Percentiles rank a stretch among this genome's conserved stretches.
These are phyloP conservation scores for Mytilinidion resinicola DNA, from an alignment of 495 filamentous ascomycete genomes.

Conservation along the genomic window DNA sequence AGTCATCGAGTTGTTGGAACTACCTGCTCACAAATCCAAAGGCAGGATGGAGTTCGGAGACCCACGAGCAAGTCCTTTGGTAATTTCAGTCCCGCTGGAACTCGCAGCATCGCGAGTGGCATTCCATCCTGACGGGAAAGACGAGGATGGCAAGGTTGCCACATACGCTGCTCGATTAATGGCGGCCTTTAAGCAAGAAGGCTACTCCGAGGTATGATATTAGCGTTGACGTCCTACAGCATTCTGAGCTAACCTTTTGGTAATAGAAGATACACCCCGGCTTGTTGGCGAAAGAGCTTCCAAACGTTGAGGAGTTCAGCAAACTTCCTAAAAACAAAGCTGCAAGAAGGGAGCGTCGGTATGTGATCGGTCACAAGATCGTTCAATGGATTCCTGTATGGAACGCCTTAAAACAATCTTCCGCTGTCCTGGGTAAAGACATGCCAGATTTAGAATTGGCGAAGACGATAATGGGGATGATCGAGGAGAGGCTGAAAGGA, in stretches of 20 bases:
- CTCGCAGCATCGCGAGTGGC: conserved; percentile 32
- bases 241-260: not conserved
- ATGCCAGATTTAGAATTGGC: conserved; percentile 14
- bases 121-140: conserved; percentile 27
- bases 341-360: no score
- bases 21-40: conserved; percentile 25
- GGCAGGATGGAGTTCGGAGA: conserved; percentile 14
- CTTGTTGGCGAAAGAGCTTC: no score
- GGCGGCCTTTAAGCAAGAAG: conserved; percentile 10
- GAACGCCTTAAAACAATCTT: conserved; percentile 6
- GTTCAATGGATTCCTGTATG: conserved; percentile 6
- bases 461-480: not conserved
- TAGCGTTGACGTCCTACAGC: not conserved
- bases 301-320: no score
- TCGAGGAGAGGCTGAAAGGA: not conserved
- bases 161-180: conserved; percentile 35
- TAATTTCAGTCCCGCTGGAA: conserved; percentile 35
- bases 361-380: not conserved
- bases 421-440: conserved; percentile 6
- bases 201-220: conserved; percentile 1
- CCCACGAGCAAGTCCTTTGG: conserved; percentile 27
- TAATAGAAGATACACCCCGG: not conserved
- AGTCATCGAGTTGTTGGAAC: conserved; percentile 33
- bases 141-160: conserved; percentile 35
- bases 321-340: no score